Conservation (phyloP, 176 grass and related monocot genomes). For the Bolboschoenus planiculmis region DNA sequence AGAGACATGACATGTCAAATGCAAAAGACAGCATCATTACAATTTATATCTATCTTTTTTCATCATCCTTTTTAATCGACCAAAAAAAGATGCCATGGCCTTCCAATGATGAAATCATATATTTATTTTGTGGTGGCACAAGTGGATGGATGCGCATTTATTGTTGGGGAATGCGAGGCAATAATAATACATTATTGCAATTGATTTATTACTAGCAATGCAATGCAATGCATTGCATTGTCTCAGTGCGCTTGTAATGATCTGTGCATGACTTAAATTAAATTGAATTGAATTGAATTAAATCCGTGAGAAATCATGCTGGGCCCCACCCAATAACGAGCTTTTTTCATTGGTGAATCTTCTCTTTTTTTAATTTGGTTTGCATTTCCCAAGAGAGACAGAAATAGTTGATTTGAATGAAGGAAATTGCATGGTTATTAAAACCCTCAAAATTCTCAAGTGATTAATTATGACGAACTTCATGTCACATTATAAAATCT, state of each 20-base stretch:
- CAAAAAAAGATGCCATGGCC: background rate
- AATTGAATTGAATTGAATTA: no score
- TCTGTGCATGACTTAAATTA: constrained; percentile 7
- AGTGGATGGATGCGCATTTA: background rate
- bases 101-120: background rate
- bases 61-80: background rate
- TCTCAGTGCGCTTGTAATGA: constrained; percentile 14
- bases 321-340: background rate
- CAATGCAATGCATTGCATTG: no score
- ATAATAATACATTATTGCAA: background rate
- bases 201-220: constrained; percentile 6
- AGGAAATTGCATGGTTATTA: background rate
- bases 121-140: background rate
- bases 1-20: background rate
- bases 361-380: background rate
- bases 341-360: background rate
- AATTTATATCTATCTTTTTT: background rate
- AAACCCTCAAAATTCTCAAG: background rate
- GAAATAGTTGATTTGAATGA: background rate
- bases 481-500: background rate
- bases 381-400: constrained; percentile 6
- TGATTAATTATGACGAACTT: background rate
- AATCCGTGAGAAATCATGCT: background rate
- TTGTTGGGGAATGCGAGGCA: background rate
- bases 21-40: constrained; percentile 1